Percentiles rank a stretch among this genome's conserved stretches.
Conservation (phyloP, 2,329 filamentous ascomycete genomes). For the Pyricularia sp. region DNA sequence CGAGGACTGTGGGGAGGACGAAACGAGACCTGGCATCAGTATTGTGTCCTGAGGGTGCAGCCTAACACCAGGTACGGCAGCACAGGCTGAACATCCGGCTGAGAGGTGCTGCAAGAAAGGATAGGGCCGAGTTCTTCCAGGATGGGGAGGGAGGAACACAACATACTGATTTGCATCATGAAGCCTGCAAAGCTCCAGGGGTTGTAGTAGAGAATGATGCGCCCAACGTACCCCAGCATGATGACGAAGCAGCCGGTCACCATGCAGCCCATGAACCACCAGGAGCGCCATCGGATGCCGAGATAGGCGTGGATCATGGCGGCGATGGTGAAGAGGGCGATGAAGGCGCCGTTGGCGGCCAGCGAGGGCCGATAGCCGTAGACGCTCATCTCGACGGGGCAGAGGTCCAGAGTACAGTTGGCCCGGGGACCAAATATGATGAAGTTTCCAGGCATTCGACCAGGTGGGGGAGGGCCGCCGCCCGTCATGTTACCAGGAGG, state of each 20-base stretch:
- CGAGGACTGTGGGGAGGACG: conserved; percentile 32
- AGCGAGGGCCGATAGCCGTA: conserved; percentile 37
- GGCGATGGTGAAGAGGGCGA: conserved; percentile 33
- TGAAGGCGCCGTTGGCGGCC: conserved; percentile 30
- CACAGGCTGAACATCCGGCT: background rate
- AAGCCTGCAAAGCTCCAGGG: conserved; percentile 51
- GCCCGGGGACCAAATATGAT: conserved; percentile 32
- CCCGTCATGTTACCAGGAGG: background rate
- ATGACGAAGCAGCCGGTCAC: conserved; percentile 46
- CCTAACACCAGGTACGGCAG: too few relatives aligned
- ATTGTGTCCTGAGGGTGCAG: background rate
- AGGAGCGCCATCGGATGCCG: conserved; percentile 36
- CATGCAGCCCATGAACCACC: conserved; percentile 42
- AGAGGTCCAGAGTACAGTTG: conserved; percentile 40
- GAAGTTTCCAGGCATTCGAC: background rate
- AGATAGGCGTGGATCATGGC: conserved; percentile 34
- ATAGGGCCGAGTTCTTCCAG: too few relatives aligned
- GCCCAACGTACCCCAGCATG: conserved; percentile 52
- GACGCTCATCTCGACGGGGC: conserved; percentile 33
- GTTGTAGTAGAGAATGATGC: conserved; percentile 46
- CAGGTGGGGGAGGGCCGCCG: background rate
- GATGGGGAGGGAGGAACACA: background rate
- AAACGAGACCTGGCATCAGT: background rate
- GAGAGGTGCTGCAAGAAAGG: background rate
- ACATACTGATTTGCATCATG: conserved; percentile 53